Evolutionary conservation across 345 rosid genomes (phyloP).

Genomic region (Lumnitzera littorea): DNA sequence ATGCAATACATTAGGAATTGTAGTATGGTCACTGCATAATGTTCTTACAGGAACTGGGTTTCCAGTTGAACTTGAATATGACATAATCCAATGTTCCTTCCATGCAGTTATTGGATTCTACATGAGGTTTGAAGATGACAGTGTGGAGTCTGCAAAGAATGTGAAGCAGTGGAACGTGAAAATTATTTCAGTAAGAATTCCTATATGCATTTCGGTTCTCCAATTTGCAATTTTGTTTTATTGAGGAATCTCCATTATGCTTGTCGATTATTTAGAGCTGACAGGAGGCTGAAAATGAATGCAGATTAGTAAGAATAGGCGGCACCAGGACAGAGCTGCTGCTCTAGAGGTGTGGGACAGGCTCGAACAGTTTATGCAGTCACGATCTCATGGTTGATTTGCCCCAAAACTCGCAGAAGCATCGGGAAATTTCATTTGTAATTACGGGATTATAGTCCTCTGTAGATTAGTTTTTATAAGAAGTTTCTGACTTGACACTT

Average conservation of each 20-base stretch:
- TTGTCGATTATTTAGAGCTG: neutral
- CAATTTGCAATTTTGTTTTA: neutral
- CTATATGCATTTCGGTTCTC: neutral
- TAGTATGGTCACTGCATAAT: no score
- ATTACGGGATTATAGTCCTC: no score
- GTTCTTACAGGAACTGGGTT: neutral
- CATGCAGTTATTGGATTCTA: constrained; percentile 82
- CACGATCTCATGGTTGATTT: constrained; percentile 66
- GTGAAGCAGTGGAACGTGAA: constrained; percentile 99
- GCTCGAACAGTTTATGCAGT: constrained; percentile 81
- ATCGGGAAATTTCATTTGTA: constrained; percentile 9
- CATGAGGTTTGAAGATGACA: constrained; percentile 95
- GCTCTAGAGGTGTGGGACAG: constrained; percentile 97
- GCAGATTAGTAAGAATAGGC: constrained; percentile 96
- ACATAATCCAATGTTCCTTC: constrained; percentile 1
- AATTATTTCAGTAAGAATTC: constrained; percentile 68
- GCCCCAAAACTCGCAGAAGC: constrained; percentile 11
- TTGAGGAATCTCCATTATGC: neutral
- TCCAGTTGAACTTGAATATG: constrained; percentile 1
- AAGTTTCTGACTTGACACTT: neutral
- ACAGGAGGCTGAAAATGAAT: constrained; percentile 8
- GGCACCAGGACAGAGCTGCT: constrained; percentile 94
- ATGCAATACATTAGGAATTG: no score
- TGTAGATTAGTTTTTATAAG: neutral
- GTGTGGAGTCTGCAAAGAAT: constrained; percentile 83